Conservation (phyloP, 768 basidiomycete genomes). For the Boletus patriciae region DNA sequence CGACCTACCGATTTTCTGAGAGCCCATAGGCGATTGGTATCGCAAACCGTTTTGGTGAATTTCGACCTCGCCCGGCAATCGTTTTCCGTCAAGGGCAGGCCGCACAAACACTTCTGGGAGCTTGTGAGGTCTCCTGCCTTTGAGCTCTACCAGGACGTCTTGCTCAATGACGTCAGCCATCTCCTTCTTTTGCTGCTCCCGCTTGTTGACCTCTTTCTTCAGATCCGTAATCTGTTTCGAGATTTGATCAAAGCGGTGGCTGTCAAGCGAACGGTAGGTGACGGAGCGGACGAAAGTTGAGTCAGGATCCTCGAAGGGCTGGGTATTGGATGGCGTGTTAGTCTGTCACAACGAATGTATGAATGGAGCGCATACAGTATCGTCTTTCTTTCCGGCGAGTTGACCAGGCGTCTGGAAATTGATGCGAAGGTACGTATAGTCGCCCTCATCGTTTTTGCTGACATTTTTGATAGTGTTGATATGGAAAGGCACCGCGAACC, state of each 20-base stretch:
- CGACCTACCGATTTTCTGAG: slow-evolving; percentile 83
- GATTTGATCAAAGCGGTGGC: slow-evolving; percentile 83
- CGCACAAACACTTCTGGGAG: slow-evolving; percentile 91
- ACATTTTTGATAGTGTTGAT: slow-evolving; percentile 98
- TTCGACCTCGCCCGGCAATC: slow-evolving; percentile 95
- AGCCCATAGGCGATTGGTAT: slow-evolving; percentile 82
- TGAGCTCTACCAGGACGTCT: slow-evolving; percentile 83
- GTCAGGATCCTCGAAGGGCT: slow-evolving; percentile 97
- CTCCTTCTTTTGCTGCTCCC: slow-evolving; percentile 96
- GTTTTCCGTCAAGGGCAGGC: slow-evolving; percentile 92
- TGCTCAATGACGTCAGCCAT: slow-evolving; percentile 98
- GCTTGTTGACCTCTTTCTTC: slow-evolving; percentile 96
- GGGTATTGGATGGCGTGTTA: not conserved
- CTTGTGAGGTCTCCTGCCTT: slow-evolving; percentile 81
- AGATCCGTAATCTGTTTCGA: slow-evolving; percentile 91
- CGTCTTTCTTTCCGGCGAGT: slow-evolving; percentile 96
- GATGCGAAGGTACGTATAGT: slow-evolving; percentile 91
- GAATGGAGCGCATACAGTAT: slow-evolving; percentile 61
- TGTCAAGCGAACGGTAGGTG: slow-evolving; percentile 89
- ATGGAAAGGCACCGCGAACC: slow-evolving; percentile 96
- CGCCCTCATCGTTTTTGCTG: slow-evolving; percentile 95
- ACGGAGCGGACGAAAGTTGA: slow-evolving; percentile 95
- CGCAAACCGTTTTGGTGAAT: slow-evolving; percentile 97
- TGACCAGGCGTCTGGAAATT: slow-evolving; percentile 99
- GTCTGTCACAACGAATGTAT: not conserved